Conservation (phyloP, 768 basidiomycete species). For the Auricularia sp. region DNA sequence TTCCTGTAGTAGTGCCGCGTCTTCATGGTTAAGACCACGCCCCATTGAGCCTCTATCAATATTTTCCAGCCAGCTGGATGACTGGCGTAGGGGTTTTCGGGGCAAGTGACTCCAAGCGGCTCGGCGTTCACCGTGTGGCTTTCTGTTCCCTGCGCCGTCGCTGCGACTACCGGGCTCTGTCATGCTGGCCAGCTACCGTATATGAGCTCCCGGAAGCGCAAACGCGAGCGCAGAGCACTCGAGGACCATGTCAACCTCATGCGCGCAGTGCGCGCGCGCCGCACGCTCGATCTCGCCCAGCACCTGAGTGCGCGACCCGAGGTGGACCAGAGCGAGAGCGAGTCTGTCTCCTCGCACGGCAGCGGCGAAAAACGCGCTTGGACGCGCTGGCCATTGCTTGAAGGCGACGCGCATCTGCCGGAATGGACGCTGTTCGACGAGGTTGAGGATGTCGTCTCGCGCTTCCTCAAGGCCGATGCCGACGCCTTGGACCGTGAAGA, state of each 20-base stretch:
- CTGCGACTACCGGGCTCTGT: too few species aligned
- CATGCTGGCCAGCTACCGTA: too few species aligned
- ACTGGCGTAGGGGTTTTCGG: too few species aligned
- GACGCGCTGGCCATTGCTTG: constrained; percentile 69
- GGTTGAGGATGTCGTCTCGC: constrained; percentile 38
- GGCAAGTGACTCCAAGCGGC: too few species aligned
- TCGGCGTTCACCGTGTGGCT: too few species aligned
- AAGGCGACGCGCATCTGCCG: constrained; percentile 50
- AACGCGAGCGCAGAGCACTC: not conserved
- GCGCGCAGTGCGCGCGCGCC: not conserved
- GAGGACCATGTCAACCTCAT: not conserved
- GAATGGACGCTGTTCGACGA: constrained; percentile 69
- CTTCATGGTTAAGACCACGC: too few species aligned
- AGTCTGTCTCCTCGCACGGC: not conserved
- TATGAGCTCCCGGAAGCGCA: not conserved
- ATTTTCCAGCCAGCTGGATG: too few species aligned
- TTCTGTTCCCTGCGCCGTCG: too few species aligned
- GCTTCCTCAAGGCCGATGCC: constrained; percentile 19
- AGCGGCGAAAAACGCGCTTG: constrained; percentile 23
- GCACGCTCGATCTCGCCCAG: not conserved
- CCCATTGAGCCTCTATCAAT: too few species aligned
- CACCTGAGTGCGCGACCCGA: not conserved
- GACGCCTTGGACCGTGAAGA: not conserved
- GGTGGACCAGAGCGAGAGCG: not conserved
- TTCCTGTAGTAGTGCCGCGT: too few species aligned